Percentiles rank a stretch among this genome's conserved stretches.
phyloP scores from a whole-genome alignment of 169 alveolate species.

The Plasmodium billcollinsi region DNA sequence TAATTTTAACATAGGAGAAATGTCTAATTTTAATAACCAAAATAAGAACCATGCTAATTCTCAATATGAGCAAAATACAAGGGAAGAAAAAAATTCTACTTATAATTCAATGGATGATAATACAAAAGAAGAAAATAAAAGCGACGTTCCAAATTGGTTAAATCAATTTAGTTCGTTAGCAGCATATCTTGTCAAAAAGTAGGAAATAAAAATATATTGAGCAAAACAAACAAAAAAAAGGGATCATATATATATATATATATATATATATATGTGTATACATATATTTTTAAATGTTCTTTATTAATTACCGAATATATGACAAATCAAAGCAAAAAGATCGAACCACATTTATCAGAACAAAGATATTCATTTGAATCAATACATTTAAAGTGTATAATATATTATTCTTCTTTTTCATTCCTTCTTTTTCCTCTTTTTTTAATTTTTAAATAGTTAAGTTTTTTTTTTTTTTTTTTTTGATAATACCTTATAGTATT shows the following conservation, averaged over 20 bases:
- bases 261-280: too few relatives aligned
- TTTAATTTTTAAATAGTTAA: too few relatives aligned
- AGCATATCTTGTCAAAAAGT: conserved; percentile 74
- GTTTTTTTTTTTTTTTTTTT: too few relatives aligned
- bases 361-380: too few relatives aligned
- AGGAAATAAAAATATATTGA: neutral
- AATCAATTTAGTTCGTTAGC: conserved; percentile 76
- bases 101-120: conserved; percentile 19
- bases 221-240: neutral
- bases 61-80: neutral
- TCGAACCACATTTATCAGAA: too few relatives aligned
- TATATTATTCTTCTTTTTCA: too few relatives aligned
- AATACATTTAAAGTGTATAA: too few relatives aligned
- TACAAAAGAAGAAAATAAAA: conserved; percentile 37
- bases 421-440: too few relatives aligned
- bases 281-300: too few relatives aligned
- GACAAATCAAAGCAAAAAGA: too few relatives aligned
- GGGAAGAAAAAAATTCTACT: conserved; percentile 1
- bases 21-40: neutral
- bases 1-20: neutral
- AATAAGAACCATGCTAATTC: neutral
- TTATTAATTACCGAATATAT: too few relatives aligned
- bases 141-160: conserved; percentile 69
- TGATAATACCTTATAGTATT: too few relatives aligned
- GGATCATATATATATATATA: neutral